phyloP scores from a whole-genome alignment of 352 stramenopile species.

The Phytopythium aichiense region DNA sequence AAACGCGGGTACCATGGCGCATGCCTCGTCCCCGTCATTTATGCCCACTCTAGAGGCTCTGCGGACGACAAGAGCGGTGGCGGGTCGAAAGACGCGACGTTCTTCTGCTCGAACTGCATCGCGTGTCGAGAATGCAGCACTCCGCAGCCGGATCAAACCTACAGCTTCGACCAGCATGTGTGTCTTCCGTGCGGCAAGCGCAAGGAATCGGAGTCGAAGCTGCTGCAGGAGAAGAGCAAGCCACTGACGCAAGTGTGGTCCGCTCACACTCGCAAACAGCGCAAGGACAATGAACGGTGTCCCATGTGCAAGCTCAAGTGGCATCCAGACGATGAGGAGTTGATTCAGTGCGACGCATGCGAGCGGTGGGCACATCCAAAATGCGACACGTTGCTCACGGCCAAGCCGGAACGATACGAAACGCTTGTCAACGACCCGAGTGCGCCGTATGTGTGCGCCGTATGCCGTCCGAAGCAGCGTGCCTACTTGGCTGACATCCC shows the following conservation, averaged over 20 bases:
- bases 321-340: slow-evolving; percentile 63
- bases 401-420: slow-evolving; percentile 60
- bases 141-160: slow-evolving; percentile 38
- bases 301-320: slow-evolving; percentile 73
- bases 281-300: slow-evolving; percentile 70
- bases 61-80: slow-evolving; percentile 1
- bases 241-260: slow-evolving; percentile 60
- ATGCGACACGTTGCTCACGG: slow-evolving; percentile 60
- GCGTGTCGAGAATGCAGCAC: slow-evolving; percentile 50
- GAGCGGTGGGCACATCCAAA: slow-evolving; percentile 81
- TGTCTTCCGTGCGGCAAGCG: slow-evolving; percentile 60
- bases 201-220: slow-evolving; percentile 43
- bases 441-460: slow-evolving; percentile 68
- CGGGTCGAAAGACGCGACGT: background rate
- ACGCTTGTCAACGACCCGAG: slow-evolving; percentile 57
- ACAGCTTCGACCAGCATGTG: slow-evolving; percentile 55
- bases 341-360: slow-evolving; percentile 87
- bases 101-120: slow-evolving; percentile 75
- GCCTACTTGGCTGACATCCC: slow-evolving; percentile 33
- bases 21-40: slow-evolving; percentile 41
- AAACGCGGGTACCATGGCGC: slow-evolving; percentile 52
- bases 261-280: slow-evolving; percentile 35
- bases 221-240: slow-evolving; percentile 47
- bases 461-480: slow-evolving; percentile 61
- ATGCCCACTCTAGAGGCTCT: slow-evolving; percentile 5